Base-by-base conservation (phyloP, 2,329 filamentous ascomycete genomes). In the Claviceps digitariae region DNA sequence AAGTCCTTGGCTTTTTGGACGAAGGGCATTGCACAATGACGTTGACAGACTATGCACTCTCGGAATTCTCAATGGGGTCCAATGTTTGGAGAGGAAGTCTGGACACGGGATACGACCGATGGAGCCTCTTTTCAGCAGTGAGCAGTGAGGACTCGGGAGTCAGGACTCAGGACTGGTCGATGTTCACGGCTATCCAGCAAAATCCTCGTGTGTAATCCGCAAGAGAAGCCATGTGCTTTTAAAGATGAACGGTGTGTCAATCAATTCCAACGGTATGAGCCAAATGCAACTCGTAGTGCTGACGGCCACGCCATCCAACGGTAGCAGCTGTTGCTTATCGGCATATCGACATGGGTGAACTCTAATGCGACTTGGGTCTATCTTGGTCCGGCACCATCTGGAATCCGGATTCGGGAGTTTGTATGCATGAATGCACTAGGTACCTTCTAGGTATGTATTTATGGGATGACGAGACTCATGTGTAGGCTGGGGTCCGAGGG, bases 1-100 rank as follows among this genome's bases (percentile, higher is more conserved):
- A 73, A 72, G 56, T 67, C 65, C 58, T 69, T 69, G 51, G 73
- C 45, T 23, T 20, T 45, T 31, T 49, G 54, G 7, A 27, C 36
- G 8, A 56, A 23, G 10, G 54, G 2, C 52, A 54, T 54, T 34
- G 21, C 27, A n/a, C 15, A n/a, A 15, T 15, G 50, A 27, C 23
- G 44, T 12, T n/a, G 41, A 36, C n/a, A 23, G 40, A 43, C 20
- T 17, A 25, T 13, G 21, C 15, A 17, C 7, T 25, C 2, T 23
- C 12, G 10, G n/a, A 8, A 17, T 17, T 29, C 15, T 20, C 25
- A n/a, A 46, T 47, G 25, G 44, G 7, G 20, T 47, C 27, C 12
- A 15, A 25, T 27, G 43, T 23, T 10, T 34, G 9, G 31, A 34
- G 9, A 29, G 27, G 27, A 9, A 29, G 8, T 34, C 31, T 34